Evolutionary conservation across 1,139 yeast species (phyloP).

Genomic region (Zygosaccharomyces sapae): DNA sequence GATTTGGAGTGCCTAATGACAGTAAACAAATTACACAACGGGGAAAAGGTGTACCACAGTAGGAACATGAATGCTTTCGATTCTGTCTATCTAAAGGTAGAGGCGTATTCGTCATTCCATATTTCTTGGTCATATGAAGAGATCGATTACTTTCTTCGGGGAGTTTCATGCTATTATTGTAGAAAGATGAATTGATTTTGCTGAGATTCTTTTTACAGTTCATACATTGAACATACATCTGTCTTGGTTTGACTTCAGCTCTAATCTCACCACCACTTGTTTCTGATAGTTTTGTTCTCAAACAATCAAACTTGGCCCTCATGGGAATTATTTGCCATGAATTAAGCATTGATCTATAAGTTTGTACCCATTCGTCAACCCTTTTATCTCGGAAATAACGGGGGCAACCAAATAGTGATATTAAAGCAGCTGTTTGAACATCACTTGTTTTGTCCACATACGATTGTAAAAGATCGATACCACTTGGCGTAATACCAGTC

Average conservation of each 20-base stretch:
- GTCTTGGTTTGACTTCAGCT: constrained; percentile 58
- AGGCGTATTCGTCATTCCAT: constrained; percentile 16
- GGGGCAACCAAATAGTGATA: constrained; percentile 78
- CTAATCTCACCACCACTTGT: constrained; percentile 48
- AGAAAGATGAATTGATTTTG: constrained; percentile 22
- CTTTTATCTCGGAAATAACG: constrained; percentile 71
- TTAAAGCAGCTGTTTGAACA: constrained; percentile 85
- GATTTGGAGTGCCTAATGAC: constrained; percentile 66
- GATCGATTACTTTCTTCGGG: constrained; percentile 4
- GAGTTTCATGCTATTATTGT: constrained; percentile 4
- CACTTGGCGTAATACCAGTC: constrained; percentile 83
- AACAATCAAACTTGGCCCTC: constrained; percentile 82
- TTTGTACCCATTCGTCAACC: constrained; percentile 72
- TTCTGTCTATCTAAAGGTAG: constrained; percentile 20
- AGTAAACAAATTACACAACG: constrained; percentile 85
- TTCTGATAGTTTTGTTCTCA: constrained; percentile 61
- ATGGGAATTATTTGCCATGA: constrained; percentile 78
- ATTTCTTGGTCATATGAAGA: constrained; percentile 16
- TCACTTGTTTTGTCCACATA: constrained; percentile 88
- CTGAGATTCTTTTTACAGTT: constrained; percentile 73
- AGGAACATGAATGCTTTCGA: constrained; percentile 57
- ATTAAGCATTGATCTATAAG: constrained; percentile 67
- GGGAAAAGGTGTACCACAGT: constrained; percentile 86
- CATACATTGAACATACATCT: constrained; percentile 73
- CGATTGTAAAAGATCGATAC: constrained; percentile 76